Base-by-base conservation (phyloP, 2,329 filamentous ascomycete genomes). In the Nemania bipapillata region DNA sequence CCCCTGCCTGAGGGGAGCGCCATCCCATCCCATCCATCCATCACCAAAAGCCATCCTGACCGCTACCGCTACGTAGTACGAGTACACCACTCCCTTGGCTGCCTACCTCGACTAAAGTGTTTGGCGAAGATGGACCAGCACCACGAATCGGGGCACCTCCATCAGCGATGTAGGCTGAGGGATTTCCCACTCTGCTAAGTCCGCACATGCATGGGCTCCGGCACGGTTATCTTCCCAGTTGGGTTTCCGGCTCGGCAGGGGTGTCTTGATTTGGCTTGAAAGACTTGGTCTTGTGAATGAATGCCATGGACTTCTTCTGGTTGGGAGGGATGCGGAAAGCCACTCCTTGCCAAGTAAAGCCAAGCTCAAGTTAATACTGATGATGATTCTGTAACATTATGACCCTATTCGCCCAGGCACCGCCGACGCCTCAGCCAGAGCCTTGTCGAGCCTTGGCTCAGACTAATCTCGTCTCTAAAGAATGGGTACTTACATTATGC, bases 161-260 rank as follows among this genome's bases (percentile, higher is more conserved):
- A 63, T 47, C 53, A 22, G 50, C n/a, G n/a, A 58, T 59, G 63
- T 62, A 54, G 59, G 30, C 49, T 70, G 68, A 70, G 65, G 70
- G 49, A 63, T 63, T 68, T 70, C 58, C 63, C 55, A 42, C 53
- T 52, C 20, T 63, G 49, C 37, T 66, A 52, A n/a, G 58, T 50
- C 62, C 37, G 26, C 60, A 62, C 22, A 17, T 63, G 47, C 66
- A 68, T 66, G 56, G 60, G n/a, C 35, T 65, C 15, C 26, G 47
- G 55, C 62, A 65, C 47, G 32, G 62, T 37, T 42, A 47, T 58
- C 40, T 60, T 63, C 37, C 47, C 22, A 59, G 40, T 65, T 32
- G 20, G 57, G 55, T 59, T 54, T 62, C 55, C 45, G 60, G 37
- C 65, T 68, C 62, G 57, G 65, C 68, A 70, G 62, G 62, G 60